phyloP scores from a whole-genome alignment of 2,329 filamentous ascomycete species.

The Cladosporium halotolerans region DNA sequence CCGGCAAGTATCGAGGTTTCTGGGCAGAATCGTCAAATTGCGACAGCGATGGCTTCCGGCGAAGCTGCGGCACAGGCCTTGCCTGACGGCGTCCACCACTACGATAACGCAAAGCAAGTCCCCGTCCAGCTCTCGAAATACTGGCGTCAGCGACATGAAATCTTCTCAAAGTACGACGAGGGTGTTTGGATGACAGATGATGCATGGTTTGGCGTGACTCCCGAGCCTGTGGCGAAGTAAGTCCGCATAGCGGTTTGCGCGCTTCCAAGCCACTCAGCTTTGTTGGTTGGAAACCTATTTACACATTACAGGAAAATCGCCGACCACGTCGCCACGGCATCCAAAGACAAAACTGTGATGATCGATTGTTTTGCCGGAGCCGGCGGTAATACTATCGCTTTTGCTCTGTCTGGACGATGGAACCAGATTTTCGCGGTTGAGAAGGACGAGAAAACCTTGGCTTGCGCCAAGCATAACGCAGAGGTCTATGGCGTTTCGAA shows the following conservation, averaged over 20 bases:
- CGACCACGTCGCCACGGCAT: slow-evolving; percentile 56
- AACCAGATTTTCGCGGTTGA: slow-evolving; percentile 82
- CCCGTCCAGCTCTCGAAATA: slow-evolving; percentile 86
- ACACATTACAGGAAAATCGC: slow-evolving; percentile 62
- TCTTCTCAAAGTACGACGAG: slow-evolving; percentile 82
- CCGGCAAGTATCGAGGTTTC: background rate
- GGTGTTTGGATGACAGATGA: slow-evolving; percentile 87
- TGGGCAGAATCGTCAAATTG: background rate
- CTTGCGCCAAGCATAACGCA: slow-evolving; percentile 90
- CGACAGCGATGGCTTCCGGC: slow-evolving; percentile 8
- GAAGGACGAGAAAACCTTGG: slow-evolving; percentile 69
- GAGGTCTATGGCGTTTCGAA: slow-evolving; percentile 71
- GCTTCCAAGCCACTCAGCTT: background rate
- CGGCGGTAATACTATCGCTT: slow-evolving; percentile 92
- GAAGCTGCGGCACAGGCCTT: slow-evolving; percentile 27
- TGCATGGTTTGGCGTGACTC: slow-evolving; percentile 95
- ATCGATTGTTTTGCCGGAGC: slow-evolving; percentile 89
- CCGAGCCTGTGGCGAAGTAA: slow-evolving; percentile 81
- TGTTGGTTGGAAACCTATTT: background rate
- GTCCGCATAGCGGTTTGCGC: slow-evolving; percentile 22
- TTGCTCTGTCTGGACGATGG: slow-evolving; percentile 75
- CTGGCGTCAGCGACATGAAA: slow-evolving; percentile 79
- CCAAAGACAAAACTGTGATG: slow-evolving; percentile 56
- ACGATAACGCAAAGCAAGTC: slow-evolving; percentile 62
- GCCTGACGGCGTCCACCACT: slow-evolving; percentile 69